Base-by-base conservation (phyloP, 2,329 filamentous ascomycete genomes). In the Penicillium fuscoglaucum region DNA sequence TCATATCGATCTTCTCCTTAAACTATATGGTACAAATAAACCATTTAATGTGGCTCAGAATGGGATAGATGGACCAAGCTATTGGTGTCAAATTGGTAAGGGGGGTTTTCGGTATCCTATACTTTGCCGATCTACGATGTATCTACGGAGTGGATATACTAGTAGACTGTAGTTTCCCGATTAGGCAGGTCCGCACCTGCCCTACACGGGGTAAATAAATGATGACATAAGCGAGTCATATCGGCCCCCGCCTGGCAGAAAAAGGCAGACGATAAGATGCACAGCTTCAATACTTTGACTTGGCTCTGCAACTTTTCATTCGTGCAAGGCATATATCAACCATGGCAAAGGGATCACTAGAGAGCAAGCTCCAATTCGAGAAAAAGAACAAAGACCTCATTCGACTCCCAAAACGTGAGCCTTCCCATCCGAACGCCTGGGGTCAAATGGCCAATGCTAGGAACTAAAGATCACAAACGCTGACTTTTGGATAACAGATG, bases 321-420 rank as follows among this genome's bases (percentile, higher is more conserved):
- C 17, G 39, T 31, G 24, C 24, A 21, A 44, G 19, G 26, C 48
- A 44, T 12, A 53, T 39, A 48, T 35, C 35, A 43, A 28, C 39
- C 26, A 71, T 70, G 66, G 57, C 62, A 7, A 69, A 71, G 44
- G 61, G 62, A 24, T 57, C 58, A 6, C 37, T 69, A 54, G 64
- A 68, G 56, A 60, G 59, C 26, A 62, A 68, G 46, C 71, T 76
- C 52, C 60, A 70, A n/a, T 77, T 77, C 43, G 72, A 76, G 50
- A 74, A 69, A 60, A 74, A 76, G 61, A 77, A 77, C 55, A 62
- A 72, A 44, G 58, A 71, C 50, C 69, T 76, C 41, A 60, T 69
- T 47, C 74, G 70, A 52, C 61, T 77, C 3, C 75, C 75, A 10
- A 74, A 74, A 66, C 66, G 75, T 77, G 63, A 46, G 64, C 57